Evolutionary conservation across 2,329 filamentous ascomycete genomes (phyloP).

Genomic region (Biscogniauxia marginata): DNA sequence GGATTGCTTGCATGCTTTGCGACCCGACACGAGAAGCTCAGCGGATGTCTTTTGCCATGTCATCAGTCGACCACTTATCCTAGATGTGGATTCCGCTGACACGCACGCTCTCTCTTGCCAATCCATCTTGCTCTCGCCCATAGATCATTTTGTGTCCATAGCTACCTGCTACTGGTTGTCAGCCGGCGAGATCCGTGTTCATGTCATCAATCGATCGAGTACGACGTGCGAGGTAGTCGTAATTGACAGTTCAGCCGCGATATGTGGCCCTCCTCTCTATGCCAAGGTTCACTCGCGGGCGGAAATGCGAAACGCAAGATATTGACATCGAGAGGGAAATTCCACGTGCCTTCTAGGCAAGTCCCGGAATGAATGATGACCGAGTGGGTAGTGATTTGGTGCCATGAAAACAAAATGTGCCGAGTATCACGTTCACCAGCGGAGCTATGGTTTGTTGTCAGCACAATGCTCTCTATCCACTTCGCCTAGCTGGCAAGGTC

Average conservation of each 20-base stretch:
- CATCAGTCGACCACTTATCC: not conserved
- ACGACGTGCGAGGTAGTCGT: not conserved
- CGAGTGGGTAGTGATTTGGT: not conserved
- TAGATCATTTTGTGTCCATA: not conserved
- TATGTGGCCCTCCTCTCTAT: not conserved
- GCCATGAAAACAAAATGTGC: not conserved
- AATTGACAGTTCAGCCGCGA: not conserved
- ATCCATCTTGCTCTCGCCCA: not conserved
- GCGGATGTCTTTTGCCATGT: not conserved
- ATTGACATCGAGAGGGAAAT: not conserved
- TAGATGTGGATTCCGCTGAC: not conserved
- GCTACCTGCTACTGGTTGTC: too few species aligned
- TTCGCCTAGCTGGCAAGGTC: not conserved
- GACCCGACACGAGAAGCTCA: not conserved
- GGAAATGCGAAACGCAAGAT: not conserved
- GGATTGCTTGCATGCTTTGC: not conserved
- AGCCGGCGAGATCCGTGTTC: not conserved
- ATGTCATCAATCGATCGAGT: too few species aligned
- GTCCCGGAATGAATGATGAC: not conserved
- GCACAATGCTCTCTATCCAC: not conserved
- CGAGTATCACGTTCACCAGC: not conserved
- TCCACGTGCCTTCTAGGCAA: not conserved
- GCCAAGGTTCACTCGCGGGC: not conserved
- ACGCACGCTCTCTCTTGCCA: not conserved
- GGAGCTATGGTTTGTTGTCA: not conserved